Evolutionary conservation across 1,284 basidiomycete genomes (phyloP).

Genomic region (Afroboletus lepidellus): DNA sequence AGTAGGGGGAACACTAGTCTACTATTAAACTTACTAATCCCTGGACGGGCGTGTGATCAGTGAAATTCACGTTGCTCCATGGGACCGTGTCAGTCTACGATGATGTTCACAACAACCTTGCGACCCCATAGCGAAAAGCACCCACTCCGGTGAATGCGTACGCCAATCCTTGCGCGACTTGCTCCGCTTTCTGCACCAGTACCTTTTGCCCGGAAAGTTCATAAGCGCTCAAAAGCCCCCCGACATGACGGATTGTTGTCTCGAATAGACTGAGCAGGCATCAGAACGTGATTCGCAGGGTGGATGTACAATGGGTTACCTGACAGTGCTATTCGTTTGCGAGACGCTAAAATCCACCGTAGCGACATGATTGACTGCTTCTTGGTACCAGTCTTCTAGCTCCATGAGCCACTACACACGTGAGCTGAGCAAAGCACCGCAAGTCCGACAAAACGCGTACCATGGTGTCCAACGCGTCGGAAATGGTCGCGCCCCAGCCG

Average conservation of each 20-base stretch:
- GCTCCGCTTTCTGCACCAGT: conserved; percentile 63
- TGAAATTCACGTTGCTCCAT: conserved; percentile 53
- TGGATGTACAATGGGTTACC: conserved; percentile 33
- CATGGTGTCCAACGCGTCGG: conserved; percentile 65
- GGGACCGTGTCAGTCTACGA: conserved; percentile 51
- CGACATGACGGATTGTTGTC: conserved; percentile 83
- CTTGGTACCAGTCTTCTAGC: conserved; percentile 48
- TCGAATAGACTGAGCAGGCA: conserved; percentile 67
- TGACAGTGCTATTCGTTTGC: conserved; percentile 47
- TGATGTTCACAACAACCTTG: not conserved
- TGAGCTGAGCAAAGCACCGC: not conserved
- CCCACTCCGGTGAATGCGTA: conserved; percentile 57
- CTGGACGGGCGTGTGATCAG: conserved; percentile 42
- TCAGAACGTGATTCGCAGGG: not conserved
- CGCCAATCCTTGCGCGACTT: conserved; percentile 70
- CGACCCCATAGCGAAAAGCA: not conserved
- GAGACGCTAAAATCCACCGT: conserved; percentile 57
- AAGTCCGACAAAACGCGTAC: conserved; percentile 34
- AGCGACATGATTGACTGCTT: conserved; percentile 51
- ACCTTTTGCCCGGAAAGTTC: conserved; percentile 69
- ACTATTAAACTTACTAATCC: conserved; percentile 37
- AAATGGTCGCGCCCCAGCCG: conserved; percentile 70
- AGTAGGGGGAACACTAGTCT: not conserved
- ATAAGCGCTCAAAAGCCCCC: conserved; percentile 73
- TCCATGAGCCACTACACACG: conserved; percentile 25